Conservation (phyloP, 2,329 filamentous ascomycete genomes). For the Sarocladium brachiariae region DNA sequence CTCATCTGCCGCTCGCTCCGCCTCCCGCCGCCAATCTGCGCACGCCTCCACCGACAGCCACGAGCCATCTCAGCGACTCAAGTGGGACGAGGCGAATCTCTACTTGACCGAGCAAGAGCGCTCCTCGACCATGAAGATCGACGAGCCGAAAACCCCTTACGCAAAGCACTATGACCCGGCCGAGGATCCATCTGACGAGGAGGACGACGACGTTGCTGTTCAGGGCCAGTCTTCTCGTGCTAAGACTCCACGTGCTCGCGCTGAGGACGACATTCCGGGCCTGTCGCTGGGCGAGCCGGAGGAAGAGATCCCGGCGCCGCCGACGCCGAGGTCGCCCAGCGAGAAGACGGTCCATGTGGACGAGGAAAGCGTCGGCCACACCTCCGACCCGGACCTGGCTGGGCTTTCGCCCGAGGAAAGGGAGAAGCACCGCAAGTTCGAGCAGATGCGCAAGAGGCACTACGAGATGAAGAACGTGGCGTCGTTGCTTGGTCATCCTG, state of each 20-base stretch:
- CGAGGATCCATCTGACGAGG: constrained; percentile 81
- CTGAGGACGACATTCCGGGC: constrained; percentile 76
- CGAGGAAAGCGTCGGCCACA: constrained; percentile 51
- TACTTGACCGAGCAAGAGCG: constrained; percentile 96
- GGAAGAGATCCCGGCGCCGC: constrained; percentile 51
- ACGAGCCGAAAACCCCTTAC: constrained; percentile 96
- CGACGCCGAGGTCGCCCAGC: constrained; percentile 30
- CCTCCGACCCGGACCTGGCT: constrained; percentile 30
- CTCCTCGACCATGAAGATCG: constrained; percentile 96
- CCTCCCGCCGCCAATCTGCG: constrained; percentile 67
- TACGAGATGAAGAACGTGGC: constrained; percentile 99
- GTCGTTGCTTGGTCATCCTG: constrained; percentile 71
- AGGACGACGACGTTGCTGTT: constrained; percentile 28
- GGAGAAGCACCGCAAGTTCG: constrained; percentile 89
- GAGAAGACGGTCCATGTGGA: constrained; percentile 78
- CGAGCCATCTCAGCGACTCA: constrained; percentile 64
- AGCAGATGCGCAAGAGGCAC: constrained; percentile 87
- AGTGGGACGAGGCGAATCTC: constrained; percentile 98
- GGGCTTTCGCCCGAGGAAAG: constrained; percentile 63
- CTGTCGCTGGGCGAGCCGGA: constrained; percentile 91
- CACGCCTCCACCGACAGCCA: constrained; percentile 25
- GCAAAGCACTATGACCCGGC: constrained; percentile 84
- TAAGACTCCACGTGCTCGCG: constrained; percentile 31
- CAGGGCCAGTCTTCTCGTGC: constrained; percentile 21
- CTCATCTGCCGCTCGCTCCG: constrained; percentile 56